Evolutionary conservation across 2,329 filamentous ascomycete genomes (phyloP), one percentile per base, ranked within the genome.

Genomic region (Leptographium galeiforme): DNA sequence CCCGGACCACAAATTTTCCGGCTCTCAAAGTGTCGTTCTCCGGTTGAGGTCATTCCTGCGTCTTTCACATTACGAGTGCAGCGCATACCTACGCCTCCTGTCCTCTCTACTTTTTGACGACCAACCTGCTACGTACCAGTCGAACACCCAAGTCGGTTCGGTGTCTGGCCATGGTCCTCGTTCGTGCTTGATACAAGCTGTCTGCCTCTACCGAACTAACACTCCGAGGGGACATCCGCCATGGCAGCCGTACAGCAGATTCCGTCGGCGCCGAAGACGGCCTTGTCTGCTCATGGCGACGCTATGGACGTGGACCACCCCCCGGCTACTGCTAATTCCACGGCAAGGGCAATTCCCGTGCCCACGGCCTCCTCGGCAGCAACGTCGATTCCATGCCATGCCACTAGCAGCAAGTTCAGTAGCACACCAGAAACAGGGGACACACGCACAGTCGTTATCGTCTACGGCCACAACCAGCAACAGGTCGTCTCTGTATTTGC

Each of bases 401-500:
- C 67, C 48, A 66, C 65, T 41, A 67, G 68, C n/a, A 64, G 66
- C 50, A 69, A 66, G 32, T 69, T 74, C 54, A 70, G 70, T 55
- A 73, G 70, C 50, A 70, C 71, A 5, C 69, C 76, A 8, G 69
- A 72, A 56, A 68, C 65, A 40, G 80, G 79, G 32, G 79, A 83
- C 60, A 71, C 71, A 10, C 73, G 80, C 53, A 80, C 77, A 49
- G 78, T 80, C 33, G 76, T 81, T 38, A 80, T 93, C 56, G 68
- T 91, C 18, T 88, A 84, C 65, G 81, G 84, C 12, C 72, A 73
- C 25, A 83, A 79, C 18, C 85, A 91, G 64, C 84, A 90, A 56
- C 76, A 77, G 43, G 87, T 93, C 57, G 81, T 90, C 33, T 78
- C 79, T 25, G 71, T 87, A 38, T 85, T 90, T 60, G 87, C 87